Evolutionary conservation across 441 rosid genomes (phyloP).

Genomic region (California macrophylla): DNA sequence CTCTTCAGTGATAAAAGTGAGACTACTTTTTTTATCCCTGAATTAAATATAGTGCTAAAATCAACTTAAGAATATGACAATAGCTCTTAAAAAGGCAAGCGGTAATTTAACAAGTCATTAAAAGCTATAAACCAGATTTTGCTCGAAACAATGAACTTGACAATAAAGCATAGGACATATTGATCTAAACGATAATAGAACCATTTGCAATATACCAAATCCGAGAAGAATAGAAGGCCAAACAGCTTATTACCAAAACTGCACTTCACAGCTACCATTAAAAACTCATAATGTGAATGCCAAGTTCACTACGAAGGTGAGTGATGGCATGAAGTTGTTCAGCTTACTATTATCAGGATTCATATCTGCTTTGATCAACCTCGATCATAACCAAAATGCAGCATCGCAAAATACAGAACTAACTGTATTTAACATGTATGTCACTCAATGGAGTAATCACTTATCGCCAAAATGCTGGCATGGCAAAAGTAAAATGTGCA

Average conservation of each 20-base stretch:
- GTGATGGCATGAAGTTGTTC: background rate
- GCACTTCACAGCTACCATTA: background rate
- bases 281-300: constrained; percentile 7
- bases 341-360: background rate
- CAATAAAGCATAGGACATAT: background rate
- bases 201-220: constrained; percentile 1
- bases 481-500: background rate
- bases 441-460: background rate
- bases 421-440: background rate
- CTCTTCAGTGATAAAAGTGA: constrained; percentile 83
- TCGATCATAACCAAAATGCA: background rate
- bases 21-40: constrained; percentile 92
- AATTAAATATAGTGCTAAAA: constrained; percentile 20
- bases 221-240: background rate
- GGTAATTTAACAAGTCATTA: background rate
- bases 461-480: constrained; percentile 5
- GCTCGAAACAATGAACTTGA: background rate
- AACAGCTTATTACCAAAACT: background rate
- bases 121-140: background rate
- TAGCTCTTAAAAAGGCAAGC: background rate
- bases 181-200: background rate
- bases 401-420: background rate
- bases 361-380: background rate
- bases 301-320: constrained; percentile 1
- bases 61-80: constrained; percentile 13